Conservation (phyloP, 257 asterid genomes). For the Echium plantagineum region DNA sequence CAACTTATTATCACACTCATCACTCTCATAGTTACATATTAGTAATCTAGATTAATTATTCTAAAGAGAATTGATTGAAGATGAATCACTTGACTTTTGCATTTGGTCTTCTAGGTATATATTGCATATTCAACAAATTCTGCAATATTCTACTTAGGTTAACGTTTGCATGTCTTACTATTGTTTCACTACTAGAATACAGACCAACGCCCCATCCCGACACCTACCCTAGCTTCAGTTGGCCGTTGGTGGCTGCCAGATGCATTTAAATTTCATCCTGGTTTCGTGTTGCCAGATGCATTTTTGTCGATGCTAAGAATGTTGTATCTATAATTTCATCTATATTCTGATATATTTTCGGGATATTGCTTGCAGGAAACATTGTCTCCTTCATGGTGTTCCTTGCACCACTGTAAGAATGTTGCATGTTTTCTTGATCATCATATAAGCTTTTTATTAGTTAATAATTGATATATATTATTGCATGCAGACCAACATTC, state of each 20-base stretch:
- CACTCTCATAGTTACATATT: neutral
- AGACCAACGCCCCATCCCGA: no score
- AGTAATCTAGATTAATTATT: constrained; percentile 1
- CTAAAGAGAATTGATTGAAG: constrained; percentile 12
- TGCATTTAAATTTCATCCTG: no score
- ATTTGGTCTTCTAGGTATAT: constrained; percentile 58
- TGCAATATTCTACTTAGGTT: neutral
- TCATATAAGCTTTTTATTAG: no score
- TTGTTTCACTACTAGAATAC: no score
- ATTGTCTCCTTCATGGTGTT: constrained; percentile 58
- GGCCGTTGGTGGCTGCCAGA: no score
- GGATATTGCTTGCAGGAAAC: constrained; percentile 58
- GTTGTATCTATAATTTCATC: no score
- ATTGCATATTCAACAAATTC: neutral
- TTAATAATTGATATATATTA: no score
- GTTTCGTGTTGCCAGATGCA: no score
- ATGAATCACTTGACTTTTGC: constrained; percentile 41
- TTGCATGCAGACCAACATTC: constrained; percentile 72
- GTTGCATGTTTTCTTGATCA: neutral
- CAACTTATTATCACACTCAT: no score
- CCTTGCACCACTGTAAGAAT: constrained; percentile 68
- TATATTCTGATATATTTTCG: neutral
- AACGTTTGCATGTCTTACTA: neutral
- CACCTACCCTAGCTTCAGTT: no score
- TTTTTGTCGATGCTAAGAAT: no score